Base-by-base conservation (phyloP, 2,329 filamentous ascomycete species). In the Onygenales sp. region DNA sequence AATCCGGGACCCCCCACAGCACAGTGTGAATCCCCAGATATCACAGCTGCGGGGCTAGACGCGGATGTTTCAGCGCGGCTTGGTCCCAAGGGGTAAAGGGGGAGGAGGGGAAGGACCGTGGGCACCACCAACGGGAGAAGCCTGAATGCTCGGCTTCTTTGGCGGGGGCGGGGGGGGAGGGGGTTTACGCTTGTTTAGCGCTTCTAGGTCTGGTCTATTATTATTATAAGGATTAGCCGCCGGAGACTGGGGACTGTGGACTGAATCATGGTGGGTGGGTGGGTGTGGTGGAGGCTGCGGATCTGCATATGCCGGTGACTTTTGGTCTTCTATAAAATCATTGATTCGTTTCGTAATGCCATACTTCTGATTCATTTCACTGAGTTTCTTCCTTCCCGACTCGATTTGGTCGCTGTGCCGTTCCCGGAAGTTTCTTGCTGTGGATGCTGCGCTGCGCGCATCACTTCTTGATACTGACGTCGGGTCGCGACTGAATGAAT, bases 381-480 rank as follows among this genome's bases (percentile, higher is more conserved):
- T 80, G 3, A 83, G 82, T 17, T 75, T 76, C 61, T 76, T 73
- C 61, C 78, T 75, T 0, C 84, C 84, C 5, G 79, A 71, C 1
- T 80, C 78, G 5, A 87, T 79, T 64, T 87, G 82, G 14, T 85
- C 84, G 3, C 84, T 81, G 61, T 89, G 84, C 32, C 84, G 73
- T 64, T 87, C 81, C 11, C 83, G 82, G 66, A 89, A 87, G 51
- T 60, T 58, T 57, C 82, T 84, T 41, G 79, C 78, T 39, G 82
- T 86, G 32, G 75, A 74, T 1, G 80, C 84, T 11, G 82, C 79
- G 41, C 75, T 69, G 55, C 73, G 75, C 7, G 79, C 75, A 61
- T 87, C 82, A 4, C 79, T 70, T 2, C 83, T 58, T 0, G 81
- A 83, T 2, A 85, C 80, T 1, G 79, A 79, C 3, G 79, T 78